Evolutionary conservation across 2,329 filamentous ascomycete species (phyloP), one percentile per base, ranked within the genome.

Genomic region (Neopestalotiopsis rosae): DNA sequence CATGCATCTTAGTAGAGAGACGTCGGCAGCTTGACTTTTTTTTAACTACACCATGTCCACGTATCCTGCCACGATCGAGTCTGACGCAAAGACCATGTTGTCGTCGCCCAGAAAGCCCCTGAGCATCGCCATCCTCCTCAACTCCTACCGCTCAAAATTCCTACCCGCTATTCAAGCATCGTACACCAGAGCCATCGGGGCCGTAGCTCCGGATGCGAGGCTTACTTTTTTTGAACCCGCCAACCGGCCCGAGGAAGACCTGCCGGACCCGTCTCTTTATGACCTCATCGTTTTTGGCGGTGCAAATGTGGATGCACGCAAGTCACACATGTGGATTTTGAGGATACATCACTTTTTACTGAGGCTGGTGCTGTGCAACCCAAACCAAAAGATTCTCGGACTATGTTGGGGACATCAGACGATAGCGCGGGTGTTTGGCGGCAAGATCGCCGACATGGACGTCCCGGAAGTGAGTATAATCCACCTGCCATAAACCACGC

Each of bases 331-430:
- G n/a, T 84, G 83, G 82, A 81, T 85, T 20, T 70, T 82, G 49
- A 78, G 80, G 49, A 76, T 84, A 6, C 78, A 84, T 69, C 73
- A 76, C 2, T 85, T 82, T 69, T 72, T 85, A 17, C 74, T 78
- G 28, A 73, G 74, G 5, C 73, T 81, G 13, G 79, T 80, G 14
- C 67, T 71, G 13, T 71, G 74, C 13, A 76, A 74, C 69, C 77
- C 78, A 13, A 71, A 73, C 30, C 77, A 78, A 71, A 79, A 79
- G 70, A 67, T 78, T 57, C 34, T 84, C 76, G 82, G 85, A 32
- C 84, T 84, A 65, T 87, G 85, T 72, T 85, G 82, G 82, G 82
- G 82, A 13, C 83, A 85, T 72, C 82, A 85, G 72, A 82, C 80
- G 9, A 80, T 83, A 56, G 74, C 74, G 4, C 72, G 79, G 20